Evolutionary conservation across 2,329 filamentous ascomycete genomes (phyloP).

Genomic region (Microdochium bolleyi): DNA sequence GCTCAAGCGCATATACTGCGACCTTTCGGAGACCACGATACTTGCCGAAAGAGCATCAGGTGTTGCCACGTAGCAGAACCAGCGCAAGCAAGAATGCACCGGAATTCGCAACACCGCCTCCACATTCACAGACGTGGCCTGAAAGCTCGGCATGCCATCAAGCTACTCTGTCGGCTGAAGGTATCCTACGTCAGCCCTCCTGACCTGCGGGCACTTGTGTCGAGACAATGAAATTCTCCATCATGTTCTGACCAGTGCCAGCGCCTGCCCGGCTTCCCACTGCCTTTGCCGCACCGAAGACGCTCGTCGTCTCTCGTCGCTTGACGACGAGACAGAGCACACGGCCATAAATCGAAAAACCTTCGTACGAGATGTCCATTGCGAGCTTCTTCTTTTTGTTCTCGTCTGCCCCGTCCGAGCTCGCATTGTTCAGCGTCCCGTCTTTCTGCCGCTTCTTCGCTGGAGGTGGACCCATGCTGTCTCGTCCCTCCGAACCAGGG

Average conservation of each 20-base stretch:
- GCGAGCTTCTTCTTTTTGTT: conserved; percentile 88
- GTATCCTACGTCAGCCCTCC: conserved; percentile 16
- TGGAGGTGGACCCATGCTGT: conserved; percentile 31
- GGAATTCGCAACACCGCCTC: no score
- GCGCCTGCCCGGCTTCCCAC: conserved; percentile 13
- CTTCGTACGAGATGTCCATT: conserved; percentile 84
- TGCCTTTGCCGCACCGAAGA: conserved; percentile 18
- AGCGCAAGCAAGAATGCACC: no score
- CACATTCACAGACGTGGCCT: no score
- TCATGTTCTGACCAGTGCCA: conserved; percentile 55
- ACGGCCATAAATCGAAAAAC: conserved; percentile 90
- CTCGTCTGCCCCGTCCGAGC: conserved; percentile 19
- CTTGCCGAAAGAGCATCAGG: no score
- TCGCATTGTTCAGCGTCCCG: conserved; percentile 14
- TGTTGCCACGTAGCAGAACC: no score
- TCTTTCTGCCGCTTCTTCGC: conserved; percentile 36
- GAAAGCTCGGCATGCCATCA: no score
- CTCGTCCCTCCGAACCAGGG: conserved; percentile 24
- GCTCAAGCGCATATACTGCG: no score
- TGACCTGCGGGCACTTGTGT: conserved; percentile 54
- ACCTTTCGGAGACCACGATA: no score
- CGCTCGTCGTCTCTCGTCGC: conserved; percentile 54
- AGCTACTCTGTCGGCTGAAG: no score
- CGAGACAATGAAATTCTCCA: conserved; percentile 79
- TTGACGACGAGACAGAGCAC: conserved; percentile 86